Evolutionary conservation across 495 filamentous ascomycete genomes (phyloP), one percentile per base, ranked within the genome.

Genomic region (Xylaria longipes): DNA sequence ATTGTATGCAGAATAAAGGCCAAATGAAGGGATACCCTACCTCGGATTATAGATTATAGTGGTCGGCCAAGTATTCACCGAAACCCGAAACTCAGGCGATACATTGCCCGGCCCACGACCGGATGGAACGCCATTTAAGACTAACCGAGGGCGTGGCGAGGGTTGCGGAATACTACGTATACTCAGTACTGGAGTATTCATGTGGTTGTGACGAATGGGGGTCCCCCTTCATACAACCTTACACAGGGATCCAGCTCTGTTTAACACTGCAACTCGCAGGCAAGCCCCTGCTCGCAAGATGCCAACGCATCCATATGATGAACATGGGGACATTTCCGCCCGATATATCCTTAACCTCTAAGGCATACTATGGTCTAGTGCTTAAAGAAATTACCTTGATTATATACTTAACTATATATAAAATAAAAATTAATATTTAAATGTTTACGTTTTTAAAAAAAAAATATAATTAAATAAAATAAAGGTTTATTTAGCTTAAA

Each of bases 221-320:
- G 17, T 27, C 46, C 31, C 46, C 48, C 46, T 15, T 63, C 29
- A 54, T 70, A 60, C 46, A 39, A 33, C 57, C 27, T 17, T 46
- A 17, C n/a, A 25, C 68, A 70, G 68, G 68, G 68, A 70, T 70
- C 60, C 58, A 64, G 58, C 39, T 31, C 29, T 58, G 50, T 50
- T 33, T 39, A 27, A 39, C n/a, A 25, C n/a, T 64, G 58, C 68
- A 70, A 46, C 68, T 56, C 31, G 68, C 60, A 70, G 64, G 68
- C 68, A 60, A 64, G 64, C 68, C 68, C 68, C 68, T 70, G 68
- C 46, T 56, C 58, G 25, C 58, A 39, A 41, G 48, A 70, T 64
- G 45, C 58, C 68, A 70, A 70, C 46, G 25, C 68, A 61, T 27
- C 48, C 46, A 65, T 41, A 62, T 37, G 60, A 62, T 62, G 62